A percentile compares a stretch with the other conserved stretches of the same genome.
Evolutionary conservation across 2,329 filamentous ascomycete genomes (phyloP).

Genomic region (Cadophora gregata): DNA sequence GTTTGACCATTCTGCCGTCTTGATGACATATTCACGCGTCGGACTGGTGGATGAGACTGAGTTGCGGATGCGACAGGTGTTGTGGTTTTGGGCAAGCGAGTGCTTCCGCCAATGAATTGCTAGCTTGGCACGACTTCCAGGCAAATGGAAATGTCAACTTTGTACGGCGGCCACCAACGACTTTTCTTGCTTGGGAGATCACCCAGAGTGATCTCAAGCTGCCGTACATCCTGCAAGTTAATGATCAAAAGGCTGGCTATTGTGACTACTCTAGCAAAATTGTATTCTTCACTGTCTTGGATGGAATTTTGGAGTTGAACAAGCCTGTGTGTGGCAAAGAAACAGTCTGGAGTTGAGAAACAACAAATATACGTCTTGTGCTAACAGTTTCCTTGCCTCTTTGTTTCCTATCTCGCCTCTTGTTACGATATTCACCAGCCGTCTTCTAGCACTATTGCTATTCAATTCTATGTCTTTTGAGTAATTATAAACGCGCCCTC

Average conservation of each 20-base stretch:
- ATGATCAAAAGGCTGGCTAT: too few relatives aligned
- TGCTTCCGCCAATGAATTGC: not conserved
- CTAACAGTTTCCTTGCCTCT: too few relatives aligned
- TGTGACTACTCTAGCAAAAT: too few relatives aligned
- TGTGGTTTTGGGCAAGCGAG: conserved; percentile 1
- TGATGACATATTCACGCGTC: not conserved
- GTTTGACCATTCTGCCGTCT: not conserved
- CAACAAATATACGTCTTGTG: too few relatives aligned
- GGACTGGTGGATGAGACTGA: not conserved
- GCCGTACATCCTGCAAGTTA: too few relatives aligned
- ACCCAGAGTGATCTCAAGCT: too few relatives aligned
- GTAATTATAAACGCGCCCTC: not conserved
- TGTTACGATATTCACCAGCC: not conserved
- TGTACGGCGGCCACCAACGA: not conserved
- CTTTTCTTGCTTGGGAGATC: not conserved
- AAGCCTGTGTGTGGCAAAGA: too few relatives aligned
- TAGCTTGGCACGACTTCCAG: not conserved
- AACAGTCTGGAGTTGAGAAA: too few relatives aligned
- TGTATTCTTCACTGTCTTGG: too few relatives aligned
- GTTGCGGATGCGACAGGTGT: not conserved
- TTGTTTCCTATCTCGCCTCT: too few relatives aligned
- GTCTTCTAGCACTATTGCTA: not conserved
- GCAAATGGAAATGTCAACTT: not conserved
- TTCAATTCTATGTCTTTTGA: not conserved
- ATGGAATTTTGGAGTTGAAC: too few relatives aligned